These are phyloP conservation scores for Xylaria intraflava DNA, from an alignment of 495 filamentous ascomycete species.

Conservation along the genomic window DNA sequence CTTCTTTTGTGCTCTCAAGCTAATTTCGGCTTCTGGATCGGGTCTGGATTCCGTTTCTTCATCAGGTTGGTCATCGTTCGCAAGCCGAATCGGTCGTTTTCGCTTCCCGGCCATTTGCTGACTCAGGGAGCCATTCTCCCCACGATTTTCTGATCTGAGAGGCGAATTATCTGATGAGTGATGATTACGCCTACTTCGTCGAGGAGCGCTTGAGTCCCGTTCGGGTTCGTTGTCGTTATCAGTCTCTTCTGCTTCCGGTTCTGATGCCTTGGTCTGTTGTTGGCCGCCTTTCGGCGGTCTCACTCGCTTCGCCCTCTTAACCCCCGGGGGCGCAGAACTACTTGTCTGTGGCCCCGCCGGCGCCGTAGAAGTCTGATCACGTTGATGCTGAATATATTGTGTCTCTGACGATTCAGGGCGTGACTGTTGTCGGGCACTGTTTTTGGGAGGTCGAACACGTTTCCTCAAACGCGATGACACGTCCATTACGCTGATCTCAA, in stretches of 20 bases:
- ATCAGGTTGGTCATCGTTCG: not conserved
- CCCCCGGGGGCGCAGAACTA: not conserved
- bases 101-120: slow-evolving; percentile 5
- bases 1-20: slow-evolving; percentile 8
- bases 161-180: not conserved
- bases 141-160: not conserved
- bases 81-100: slow-evolving; percentile 10
- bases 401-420: slow-evolving; percentile 15
- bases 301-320: slow-evolving; percentile 8
- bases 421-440: slow-evolving; percentile 1
- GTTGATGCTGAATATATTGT: slow-evolving; percentile 1
- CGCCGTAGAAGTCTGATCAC: not conserved
- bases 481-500: not conserved
- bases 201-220: slow-evolving; percentile 19
- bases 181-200: slow-evolving; percentile 19
- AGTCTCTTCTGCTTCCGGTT: slow-evolving; percentile 14
- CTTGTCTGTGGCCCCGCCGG: too few relatives aligned
- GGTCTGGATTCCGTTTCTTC: slow-evolving; percentile 9
- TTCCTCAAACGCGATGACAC: slow-evolving; percentile 12
- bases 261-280: slow-evolving; percentile 11
- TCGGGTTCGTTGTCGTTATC: slow-evolving; percentile 27
- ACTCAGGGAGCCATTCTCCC: not conserved
- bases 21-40: not conserved
- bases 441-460: slow-evolving; percentile 14
- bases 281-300: slow-evolving; percentile 19